These are phyloP conservation scores for Sphenostylis stenocarpa DNA, from an alignment of 306 rosid species.

Conservation along the genomic window DNA sequence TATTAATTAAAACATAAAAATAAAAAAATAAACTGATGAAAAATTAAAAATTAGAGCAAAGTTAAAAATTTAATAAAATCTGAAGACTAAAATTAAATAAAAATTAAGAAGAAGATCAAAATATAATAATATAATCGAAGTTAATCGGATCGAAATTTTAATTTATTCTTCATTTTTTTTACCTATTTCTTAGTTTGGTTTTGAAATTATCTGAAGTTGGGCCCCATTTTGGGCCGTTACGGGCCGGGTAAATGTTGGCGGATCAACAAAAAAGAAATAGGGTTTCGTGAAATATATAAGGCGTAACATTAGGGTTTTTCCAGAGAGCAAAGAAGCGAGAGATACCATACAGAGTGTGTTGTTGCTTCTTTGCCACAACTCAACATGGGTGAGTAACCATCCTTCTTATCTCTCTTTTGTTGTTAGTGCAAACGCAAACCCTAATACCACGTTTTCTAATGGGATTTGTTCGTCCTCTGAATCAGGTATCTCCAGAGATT, in stretches of 20 bases:
- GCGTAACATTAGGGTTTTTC: not conserved
- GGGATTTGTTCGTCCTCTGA: not conserved
- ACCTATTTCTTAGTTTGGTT: not conserved
- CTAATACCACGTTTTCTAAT: not conserved
- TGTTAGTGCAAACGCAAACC: not conserved
- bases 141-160: too few relatives aligned
- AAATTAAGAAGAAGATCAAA: too few relatives aligned
- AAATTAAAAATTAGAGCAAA: too few relatives aligned
- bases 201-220: not conserved
- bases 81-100: not conserved
- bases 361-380: not conserved
- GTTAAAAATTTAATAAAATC: too few relatives aligned
- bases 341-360: not conserved
- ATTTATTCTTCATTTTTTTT: too few relatives aligned
- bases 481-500: constrained; percentile 61
- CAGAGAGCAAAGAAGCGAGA: not conserved
- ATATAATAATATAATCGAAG: too few relatives aligned
- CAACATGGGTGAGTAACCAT: not conserved
- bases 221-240: not conserved
- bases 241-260: not conserved
- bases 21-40: too few relatives aligned
- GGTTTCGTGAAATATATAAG: not conserved
- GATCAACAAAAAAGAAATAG: not conserved
- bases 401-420: not conserved
- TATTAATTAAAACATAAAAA: too few relatives aligned